phyloP scores from a whole-genome alignment of 2,329 filamentous ascomycete genomes.

The Xylaria hypoxylon region DNA sequence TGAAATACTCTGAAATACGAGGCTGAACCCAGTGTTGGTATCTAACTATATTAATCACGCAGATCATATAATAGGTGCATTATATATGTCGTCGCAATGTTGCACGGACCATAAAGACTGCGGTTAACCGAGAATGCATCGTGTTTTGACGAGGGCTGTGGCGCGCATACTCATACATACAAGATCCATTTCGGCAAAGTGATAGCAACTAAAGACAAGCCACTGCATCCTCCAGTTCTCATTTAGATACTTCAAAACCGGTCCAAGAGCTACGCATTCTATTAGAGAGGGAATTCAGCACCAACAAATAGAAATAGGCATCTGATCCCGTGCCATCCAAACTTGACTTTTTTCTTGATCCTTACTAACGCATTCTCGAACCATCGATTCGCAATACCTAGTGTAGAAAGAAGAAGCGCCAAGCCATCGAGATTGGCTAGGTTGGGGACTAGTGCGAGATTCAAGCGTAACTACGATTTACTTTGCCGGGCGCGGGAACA shows the following conservation, averaged over 20 bases:
- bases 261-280: too few species aligned
- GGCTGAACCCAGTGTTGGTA: not conserved
- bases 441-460: not conserved
- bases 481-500: conserved; percentile 64
- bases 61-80: too few species aligned
- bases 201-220: not conserved
- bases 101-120: conserved; percentile 8
- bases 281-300: too few species aligned
- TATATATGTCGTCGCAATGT: conserved; percentile 2
- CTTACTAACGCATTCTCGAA: not conserved
- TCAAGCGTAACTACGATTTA: conserved; percentile 68
- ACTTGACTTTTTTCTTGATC: not conserved
- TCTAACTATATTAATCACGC: not conserved
- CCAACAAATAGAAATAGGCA: too few species aligned
- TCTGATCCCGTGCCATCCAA: not conserved
- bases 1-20: not conserved
- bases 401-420: not conserved
- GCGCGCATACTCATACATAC: not conserved
- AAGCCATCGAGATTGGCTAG: not conserved
- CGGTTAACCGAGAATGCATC: conserved; percentile 11
- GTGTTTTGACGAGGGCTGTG: not conserved
- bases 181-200: not conserved
- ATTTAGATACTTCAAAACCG: too few species aligned
- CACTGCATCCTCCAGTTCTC: not conserved
- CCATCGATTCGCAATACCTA: not conserved